These are phyloP conservation scores for Polyplosphaeria fusca DNA, from an alignment of 495 filamentous ascomycete genomes.

Conservation along the genomic window DNA sequence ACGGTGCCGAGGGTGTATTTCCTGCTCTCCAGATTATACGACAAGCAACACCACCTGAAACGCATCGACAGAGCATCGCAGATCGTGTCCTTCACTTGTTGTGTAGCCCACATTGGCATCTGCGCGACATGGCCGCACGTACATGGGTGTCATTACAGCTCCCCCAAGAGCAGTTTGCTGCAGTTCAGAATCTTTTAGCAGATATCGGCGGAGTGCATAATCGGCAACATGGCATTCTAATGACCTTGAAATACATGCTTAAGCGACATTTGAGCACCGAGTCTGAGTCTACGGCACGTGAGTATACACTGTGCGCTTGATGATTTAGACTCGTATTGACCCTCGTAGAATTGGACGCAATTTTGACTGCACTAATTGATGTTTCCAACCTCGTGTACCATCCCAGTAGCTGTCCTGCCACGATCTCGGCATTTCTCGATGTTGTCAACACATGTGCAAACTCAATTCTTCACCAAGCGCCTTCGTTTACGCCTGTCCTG, in stretches of 20 bases:
- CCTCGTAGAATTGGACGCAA: not conserved
- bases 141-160: conserved; percentile 49
- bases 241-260: conserved; percentile 52
- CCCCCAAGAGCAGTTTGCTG: conserved; percentile 37
- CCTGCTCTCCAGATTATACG: conserved; percentile 82
- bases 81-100: conserved; percentile 55
- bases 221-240: conserved; percentile 58
- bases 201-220: conserved; percentile 49
- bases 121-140: conserved; percentile 84
- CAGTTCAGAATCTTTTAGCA: not conserved
- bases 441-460: conserved; percentile 17
- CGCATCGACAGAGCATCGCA: conserved; percentile 44
- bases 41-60: conserved; percentile 55
- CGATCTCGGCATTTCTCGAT: conserved; percentile 31
- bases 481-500: too few relatives aligned
- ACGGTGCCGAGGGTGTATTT: conserved; percentile 68
- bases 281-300: too few relatives aligned
- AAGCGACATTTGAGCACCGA: too few relatives aligned
- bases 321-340: too few relatives aligned
- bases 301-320: too few relatives aligned
- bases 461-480: not conserved
- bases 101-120: conserved; percentile 76
- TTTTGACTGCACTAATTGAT: not conserved
- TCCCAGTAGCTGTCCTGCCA: conserved; percentile 11
- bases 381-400: not conserved